Evolutionary conservation across 73 alveolate species (phyloP).

Genomic region (Paramecium biaurelia): DNA sequence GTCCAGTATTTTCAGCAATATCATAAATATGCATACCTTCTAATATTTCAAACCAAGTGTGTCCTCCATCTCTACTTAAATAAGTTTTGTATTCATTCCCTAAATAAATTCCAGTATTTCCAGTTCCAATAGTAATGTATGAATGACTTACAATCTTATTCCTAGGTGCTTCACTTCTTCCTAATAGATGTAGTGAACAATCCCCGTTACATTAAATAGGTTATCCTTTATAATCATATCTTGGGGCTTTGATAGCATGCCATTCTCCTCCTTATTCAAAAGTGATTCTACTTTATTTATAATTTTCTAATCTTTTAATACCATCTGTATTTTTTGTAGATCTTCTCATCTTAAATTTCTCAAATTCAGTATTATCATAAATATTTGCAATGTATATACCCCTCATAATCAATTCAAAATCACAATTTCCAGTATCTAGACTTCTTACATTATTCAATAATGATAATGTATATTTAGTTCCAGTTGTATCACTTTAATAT

Average conservation of each 20-base stretch:
- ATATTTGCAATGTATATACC: conserved; percentile 69
- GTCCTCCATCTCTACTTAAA: conserved; percentile 87
- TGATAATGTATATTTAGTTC: conserved; percentile 51
- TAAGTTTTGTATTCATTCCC: conserved; percentile 72
- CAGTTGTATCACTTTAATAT: conserved; percentile 49
- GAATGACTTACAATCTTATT: conserved; percentile 72
- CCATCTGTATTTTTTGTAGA: conserved; percentile 13
- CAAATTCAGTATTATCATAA: conserved; percentile 37
- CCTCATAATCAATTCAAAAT: conserved; percentile 63
- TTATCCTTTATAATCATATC: conserved; percentile 66
- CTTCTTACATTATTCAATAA: conserved; percentile 51
- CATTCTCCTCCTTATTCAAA: conserved; percentile 88
- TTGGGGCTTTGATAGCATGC: conserved; percentile 80
- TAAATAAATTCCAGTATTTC: conserved; percentile 79
- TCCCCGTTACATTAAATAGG: conserved; percentile 69
- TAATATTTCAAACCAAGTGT: conserved; percentile 78
- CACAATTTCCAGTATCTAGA: conserved; percentile 49
- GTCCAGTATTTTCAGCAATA: conserved; percentile 90
- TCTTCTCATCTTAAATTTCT: conserved; percentile 39
- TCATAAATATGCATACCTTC: conserved; percentile 83
- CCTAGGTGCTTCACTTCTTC: conserved; percentile 80
- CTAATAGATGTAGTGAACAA: conserved; percentile 82
- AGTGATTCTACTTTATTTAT: conserved; percentile 74
- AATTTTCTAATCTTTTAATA: conserved; percentile 48
- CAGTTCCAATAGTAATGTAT: conserved; percentile 80